Evolutionary conservation across 2,329 filamentous ascomycete genomes (phyloP).

Genomic region (Cladophialophora immunda): DNA sequence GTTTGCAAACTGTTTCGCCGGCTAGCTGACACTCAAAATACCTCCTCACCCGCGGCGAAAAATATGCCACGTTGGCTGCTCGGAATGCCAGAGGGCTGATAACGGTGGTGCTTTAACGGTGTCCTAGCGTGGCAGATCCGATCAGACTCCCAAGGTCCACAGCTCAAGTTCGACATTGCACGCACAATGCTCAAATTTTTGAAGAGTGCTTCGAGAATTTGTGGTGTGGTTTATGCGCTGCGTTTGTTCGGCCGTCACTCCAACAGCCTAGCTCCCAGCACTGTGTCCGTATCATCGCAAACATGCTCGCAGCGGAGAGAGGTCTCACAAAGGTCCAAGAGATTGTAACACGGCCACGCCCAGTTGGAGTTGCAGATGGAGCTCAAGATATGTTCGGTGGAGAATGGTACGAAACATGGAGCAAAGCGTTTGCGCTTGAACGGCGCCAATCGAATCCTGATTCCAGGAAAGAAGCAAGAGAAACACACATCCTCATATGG

Average conservation of each 20-base stretch:
- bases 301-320: too few species aligned
- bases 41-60: neutral
- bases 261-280: too few species aligned
- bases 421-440: neutral
- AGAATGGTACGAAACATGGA: neutral
- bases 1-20: neutral
- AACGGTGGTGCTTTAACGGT: neutral
- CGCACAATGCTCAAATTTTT: neutral
- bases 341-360: too few species aligned
- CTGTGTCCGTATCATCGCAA: too few species aligned
- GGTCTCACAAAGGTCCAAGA: too few species aligned
- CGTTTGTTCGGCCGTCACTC: too few species aligned
- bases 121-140: neutral
- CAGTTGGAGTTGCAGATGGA: neutral
- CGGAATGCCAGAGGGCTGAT: neutral
- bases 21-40: neutral
- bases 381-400: neutral
- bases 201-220: too few species aligned
- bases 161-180: neutral
- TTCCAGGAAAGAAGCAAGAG: neutral
- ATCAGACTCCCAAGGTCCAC: neutral
- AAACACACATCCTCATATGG: neutral
- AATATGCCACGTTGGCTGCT: neutral
- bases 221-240: too few species aligned
- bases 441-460: neutral